These are phyloP conservation scores for Metarhizium rileyi DNA, from an alignment of 2,329 filamentous ascomycete genomes.

Conservation along the genomic window DNA sequence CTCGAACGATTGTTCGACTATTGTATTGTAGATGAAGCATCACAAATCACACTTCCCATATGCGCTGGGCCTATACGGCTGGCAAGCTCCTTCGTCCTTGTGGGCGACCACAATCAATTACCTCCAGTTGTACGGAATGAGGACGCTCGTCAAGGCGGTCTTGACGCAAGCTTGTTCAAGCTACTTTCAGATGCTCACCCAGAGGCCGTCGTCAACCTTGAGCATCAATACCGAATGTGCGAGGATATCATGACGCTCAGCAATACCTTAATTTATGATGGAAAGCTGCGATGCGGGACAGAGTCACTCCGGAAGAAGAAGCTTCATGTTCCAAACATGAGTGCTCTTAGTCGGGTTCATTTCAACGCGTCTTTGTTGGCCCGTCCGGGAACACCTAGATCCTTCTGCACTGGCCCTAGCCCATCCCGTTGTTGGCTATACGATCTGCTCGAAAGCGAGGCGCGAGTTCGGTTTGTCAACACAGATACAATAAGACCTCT, in stretches of 20 bases:
- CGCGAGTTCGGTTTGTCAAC: slow-evolving; percentile 79
- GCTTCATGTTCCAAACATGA: slow-evolving; percentile 58
- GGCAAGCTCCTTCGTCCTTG: slow-evolving; percentile 85
- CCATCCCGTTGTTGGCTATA: slow-evolving; percentile 62
- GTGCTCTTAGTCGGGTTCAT: slow-evolving; percentile 49
- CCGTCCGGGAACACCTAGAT: slow-evolving; percentile 28
- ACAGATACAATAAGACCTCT: slow-evolving; percentile 63
- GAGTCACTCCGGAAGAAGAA: slow-evolving; percentile 60
- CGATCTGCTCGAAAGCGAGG: slow-evolving; percentile 57
- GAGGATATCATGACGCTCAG: slow-evolving; percentile 92
- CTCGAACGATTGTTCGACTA: slow-evolving; percentile 88
- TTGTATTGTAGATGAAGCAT: slow-evolving; percentile 96
- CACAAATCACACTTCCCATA: slow-evolving; percentile 91
- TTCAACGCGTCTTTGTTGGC: slow-evolving; percentile 40
- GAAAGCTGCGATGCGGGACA: slow-evolving; percentile 80
- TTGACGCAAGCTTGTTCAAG: slow-evolving; percentile 92
- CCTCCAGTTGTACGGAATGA: slow-evolving; percentile 92
- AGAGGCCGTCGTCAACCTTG: slow-evolving; percentile 77
- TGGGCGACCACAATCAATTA: slow-evolving; percentile 93
- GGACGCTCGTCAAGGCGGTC: slow-evolving; percentile 70
- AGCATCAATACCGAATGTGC: slow-evolving; percentile 97
- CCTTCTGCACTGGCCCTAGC: slow-evolving; percentile 45
- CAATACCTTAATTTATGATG: slow-evolving; percentile 89
- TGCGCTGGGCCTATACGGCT: slow-evolving; percentile 90
- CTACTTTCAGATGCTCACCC: slow-evolving; percentile 84